Evolutionary conservation across 75 land plant genomes (phyloP).

Genomic region (Cupressus sempervirens): DNA sequence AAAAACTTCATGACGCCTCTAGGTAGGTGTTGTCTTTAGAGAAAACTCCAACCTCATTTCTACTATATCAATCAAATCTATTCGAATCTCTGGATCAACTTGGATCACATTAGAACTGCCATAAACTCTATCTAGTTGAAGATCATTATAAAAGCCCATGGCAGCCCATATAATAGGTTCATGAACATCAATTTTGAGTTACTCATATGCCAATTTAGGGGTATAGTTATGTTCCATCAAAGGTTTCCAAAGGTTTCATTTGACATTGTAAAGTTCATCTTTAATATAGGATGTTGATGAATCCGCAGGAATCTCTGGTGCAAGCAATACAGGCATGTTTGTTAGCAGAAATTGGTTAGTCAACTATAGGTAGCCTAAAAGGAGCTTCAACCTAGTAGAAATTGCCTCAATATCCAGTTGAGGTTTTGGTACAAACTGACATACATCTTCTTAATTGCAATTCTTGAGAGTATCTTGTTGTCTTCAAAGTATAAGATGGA

Average conservation of each 20-base stretch:
- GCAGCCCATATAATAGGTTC: constrained; percentile 95
- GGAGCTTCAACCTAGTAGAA: constrained; percentile 86
- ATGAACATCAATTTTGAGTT: constrained; percentile 69
- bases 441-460: no score
- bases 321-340: constrained; percentile 82
- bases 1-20: constrained; percentile 84
- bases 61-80: constrained; percentile 76
- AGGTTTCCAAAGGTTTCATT: constrained; percentile 64
- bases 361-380: constrained; percentile 69
- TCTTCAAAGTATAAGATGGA: no score
- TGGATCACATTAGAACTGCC: constrained; percentile 51
- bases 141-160: constrained; percentile 66
- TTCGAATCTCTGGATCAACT: constrained; percentile 90
- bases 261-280: constrained; percentile 53
- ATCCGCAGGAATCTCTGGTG: constrained; percentile 63
- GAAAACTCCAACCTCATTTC: constrained; percentile 76
- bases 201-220: constrained; percentile 86
- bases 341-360: constrained; percentile 89
- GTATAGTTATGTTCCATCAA: constrained; percentile 72
- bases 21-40: constrained; percentile 77
- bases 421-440: no score
- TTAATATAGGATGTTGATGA: constrained; percentile 60
- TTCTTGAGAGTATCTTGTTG: no score
- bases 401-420: no score
- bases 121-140: constrained; percentile 60